Conservation (phyloP, 2,329 filamentous ascomycete species). For the Pyrenophora tritici-repentis region DNA sequence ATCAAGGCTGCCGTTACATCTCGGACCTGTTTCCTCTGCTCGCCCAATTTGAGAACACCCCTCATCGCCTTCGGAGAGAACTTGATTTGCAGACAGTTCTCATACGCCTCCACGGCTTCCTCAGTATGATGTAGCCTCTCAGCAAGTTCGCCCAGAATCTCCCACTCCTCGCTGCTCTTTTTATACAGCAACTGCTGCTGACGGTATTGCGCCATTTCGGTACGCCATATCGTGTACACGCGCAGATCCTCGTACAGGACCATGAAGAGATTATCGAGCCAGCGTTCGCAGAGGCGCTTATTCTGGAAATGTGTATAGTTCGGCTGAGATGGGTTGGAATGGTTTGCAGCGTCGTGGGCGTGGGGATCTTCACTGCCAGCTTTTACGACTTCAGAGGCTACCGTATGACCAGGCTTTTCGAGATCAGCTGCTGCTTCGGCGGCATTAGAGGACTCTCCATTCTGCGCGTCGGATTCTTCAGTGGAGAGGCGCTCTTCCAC, state of each 20-base stretch:
- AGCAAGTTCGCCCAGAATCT: conserved; percentile 90
- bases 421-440: conserved; percentile 50
- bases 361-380: conserved; percentile 68
- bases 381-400: conserved; percentile 77
- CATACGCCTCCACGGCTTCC: conserved; percentile 91
- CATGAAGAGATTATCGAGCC: conserved; percentile 99
- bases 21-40: conserved; percentile 76
- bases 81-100: conserved; percentile 80
- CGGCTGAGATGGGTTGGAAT: conserved; percentile 59
- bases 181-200: conserved; percentile 95
- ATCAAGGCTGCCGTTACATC: conserved; percentile 86
- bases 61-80: conserved; percentile 93
- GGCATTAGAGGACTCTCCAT: conserved; percentile 34
- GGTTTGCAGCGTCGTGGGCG: conserved; percentile 52
- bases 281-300: conserved; percentile 94
- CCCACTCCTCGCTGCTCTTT: conserved; percentile 97
- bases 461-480: conserved; percentile 38
- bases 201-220: conserved; percentile 93
- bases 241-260: conserved; percentile 96
- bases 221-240: conserved; percentile 99
- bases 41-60: conserved; percentile 80
- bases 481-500: conserved; percentile 23
- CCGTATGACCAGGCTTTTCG: conserved; percentile 79
- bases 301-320: conserved; percentile 92
- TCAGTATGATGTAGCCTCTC: conserved; percentile 90